A percentile compares a stretch with the other conserved stretches of the same genome.
Evolutionary conservation across 2,329 filamentous ascomycete genomes (phyloP).

Genomic region (Aspergillus aculeatus): DNA sequence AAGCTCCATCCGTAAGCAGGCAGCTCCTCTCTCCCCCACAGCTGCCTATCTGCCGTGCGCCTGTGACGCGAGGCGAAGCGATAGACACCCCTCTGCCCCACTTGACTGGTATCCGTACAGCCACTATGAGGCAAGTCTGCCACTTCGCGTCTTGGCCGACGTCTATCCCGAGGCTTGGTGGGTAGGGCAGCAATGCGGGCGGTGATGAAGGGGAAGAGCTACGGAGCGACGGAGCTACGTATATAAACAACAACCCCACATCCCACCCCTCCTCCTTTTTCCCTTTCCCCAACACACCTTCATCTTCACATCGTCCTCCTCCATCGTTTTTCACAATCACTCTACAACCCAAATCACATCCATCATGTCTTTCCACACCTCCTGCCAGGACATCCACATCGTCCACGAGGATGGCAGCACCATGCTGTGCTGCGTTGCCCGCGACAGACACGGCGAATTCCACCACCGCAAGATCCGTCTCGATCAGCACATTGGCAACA

Average conservation of each 20-base stretch:
- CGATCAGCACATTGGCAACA: constrained; percentile 19
- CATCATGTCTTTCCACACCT: not conserved
- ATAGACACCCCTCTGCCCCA: not conserved
- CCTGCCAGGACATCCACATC: not conserved
- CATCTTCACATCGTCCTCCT: not conserved
- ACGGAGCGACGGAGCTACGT: not conserved
- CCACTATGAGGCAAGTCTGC: not conserved
- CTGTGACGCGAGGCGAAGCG: not conserved
- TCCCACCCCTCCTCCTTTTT: not conserved
- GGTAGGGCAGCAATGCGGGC: not conserved
- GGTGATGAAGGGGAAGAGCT: not conserved
- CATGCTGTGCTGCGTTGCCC: not conserved
- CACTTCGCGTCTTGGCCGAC: not conserved
- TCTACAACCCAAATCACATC: not conserved
- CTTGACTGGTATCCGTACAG: not conserved
- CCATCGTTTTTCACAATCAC: not conserved
- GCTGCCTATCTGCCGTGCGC: not conserved
- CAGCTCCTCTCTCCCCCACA: not conserved
- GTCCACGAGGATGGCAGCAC: not conserved
- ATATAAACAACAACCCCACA: not conserved
- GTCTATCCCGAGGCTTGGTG: not conserved
- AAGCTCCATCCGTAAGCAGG: not conserved
- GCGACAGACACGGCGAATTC: not conserved
- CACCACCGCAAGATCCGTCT: constrained; percentile 10
- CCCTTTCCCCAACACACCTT: not conserved